Base-by-base conservation (phyloP, 306 rosid genomes). In the Prunus armeniaca region DNA sequence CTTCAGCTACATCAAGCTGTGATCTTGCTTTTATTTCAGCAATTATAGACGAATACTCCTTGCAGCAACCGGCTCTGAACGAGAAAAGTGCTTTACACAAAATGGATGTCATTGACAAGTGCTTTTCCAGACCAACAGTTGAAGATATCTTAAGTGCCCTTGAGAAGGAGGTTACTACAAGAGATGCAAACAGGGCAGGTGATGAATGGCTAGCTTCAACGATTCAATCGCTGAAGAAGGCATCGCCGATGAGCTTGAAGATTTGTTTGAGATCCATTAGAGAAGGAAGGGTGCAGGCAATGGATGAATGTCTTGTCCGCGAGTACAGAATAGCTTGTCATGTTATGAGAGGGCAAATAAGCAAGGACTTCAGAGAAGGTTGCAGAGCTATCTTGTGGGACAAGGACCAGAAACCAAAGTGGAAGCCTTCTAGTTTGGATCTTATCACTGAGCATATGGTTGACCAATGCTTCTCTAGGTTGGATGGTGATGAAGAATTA, bases 321-420 rank as follows among this genome's bases (percentile, higher is more conserved):
- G 93, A 93, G 57, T 88, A 89, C 55, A 88, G 97, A 88, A 86
- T 93, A 82, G 89, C 84, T 69, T 87, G 91, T 65, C 93, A 89
- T 71, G 76, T 88, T 63, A 7, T 89, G 54, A 80, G 45, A 82
- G 93, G 93, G 50, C 76, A 83, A 62, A 79, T 84, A 85, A 91
- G 92, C 93, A 88, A 74, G 83, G 98, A 93, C 83, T 87, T 88
- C 72, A 65, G 73, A 2, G 98, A 93, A 92, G 98, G 98, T 80
- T 88, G 91, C 69, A 87, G 93, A 86, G 98, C 98, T 79, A 56
- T 90, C 79, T 71, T 91, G 75, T 52, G 86, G 79, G 96, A 91
- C 71, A 93, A 91, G 72, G 98, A 91, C 75, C 82, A 74, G 85
- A 93, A 89, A 62, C 97, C 96, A 1, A 91, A 91, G 54, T 80